phyloP scores from a whole-genome alignment of 1,284 basidiomycete species.

The Microbotryum silenes-acaulis region DNA sequence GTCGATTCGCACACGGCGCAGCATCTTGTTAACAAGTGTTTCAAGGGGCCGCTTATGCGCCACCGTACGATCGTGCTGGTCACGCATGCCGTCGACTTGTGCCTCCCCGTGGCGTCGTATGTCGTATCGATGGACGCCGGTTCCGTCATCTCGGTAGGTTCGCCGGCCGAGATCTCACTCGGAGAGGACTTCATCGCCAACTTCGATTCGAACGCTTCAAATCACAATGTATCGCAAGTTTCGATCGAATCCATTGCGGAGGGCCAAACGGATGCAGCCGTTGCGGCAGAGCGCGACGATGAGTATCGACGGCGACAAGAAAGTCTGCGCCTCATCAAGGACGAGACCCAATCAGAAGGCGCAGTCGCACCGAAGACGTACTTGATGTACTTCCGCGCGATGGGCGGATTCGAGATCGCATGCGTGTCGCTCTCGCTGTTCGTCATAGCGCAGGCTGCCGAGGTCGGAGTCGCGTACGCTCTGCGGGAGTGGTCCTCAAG shows the following conservation, averaged over 20 bases:
- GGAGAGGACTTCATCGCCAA: neutral
- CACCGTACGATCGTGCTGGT: slow-evolving; percentile 71
- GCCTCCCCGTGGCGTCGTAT: slow-evolving; percentile 44
- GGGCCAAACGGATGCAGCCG: slow-evolving; percentile 7
- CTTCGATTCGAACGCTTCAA: neutral
- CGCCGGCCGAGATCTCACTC: slow-evolving; percentile 27
- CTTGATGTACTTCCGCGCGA: slow-evolving; percentile 22
- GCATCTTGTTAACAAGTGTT: slow-evolving; percentile 29
- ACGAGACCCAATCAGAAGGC: slow-evolving; percentile 23
- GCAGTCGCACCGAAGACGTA: slow-evolving; percentile 1
- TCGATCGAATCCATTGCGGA: slow-evolving; percentile 25
- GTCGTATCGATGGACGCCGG: slow-evolving; percentile 42
- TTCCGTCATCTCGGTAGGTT: slow-evolving; percentile 37
- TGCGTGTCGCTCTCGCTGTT: slow-evolving; percentile 17
- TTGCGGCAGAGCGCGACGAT: slow-evolving; percentile 2
- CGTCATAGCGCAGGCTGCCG: slow-evolving; percentile 17
- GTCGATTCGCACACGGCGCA: slow-evolving; percentile 43
- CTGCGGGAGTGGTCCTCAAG: slow-evolving; percentile 32
- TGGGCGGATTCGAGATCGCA: slow-evolving; percentile 23
- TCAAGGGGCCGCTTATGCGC: slow-evolving; percentile 55
- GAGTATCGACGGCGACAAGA: slow-evolving; percentile 10
- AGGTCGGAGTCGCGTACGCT: slow-evolving; percentile 23
- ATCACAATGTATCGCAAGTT: slow-evolving; percentile 1
- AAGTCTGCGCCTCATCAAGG: slow-evolving; percentile 30
- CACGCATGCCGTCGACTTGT: slow-evolving; percentile 68